A percentile compares a stretch with the other conserved stretches of the same genome.
phyloP scores from a whole-genome alignment of 2,329 filamentous ascomycete genomes.

The Pestalotiopsis sp. region DNA sequence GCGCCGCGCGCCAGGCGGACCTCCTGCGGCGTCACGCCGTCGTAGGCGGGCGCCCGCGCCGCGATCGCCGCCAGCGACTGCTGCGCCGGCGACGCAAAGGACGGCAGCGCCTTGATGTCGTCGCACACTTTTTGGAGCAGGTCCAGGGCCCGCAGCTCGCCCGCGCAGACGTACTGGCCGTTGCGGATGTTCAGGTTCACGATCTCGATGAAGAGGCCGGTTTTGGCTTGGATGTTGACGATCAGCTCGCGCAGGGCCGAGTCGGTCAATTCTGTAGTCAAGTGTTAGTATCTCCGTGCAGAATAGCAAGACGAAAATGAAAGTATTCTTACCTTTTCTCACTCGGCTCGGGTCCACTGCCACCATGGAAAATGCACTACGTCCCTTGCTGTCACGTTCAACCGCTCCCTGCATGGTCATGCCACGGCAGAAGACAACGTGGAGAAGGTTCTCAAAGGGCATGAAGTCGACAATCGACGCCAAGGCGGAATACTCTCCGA shows the following conservation, averaged over 20 bases:
- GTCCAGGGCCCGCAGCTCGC: constrained; percentile 32
- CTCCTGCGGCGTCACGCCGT: constrained; percentile 10
- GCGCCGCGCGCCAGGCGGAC: constrained; percentile 24
- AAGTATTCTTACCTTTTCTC: constrained; percentile 11
- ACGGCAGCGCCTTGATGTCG: constrained; percentile 55
- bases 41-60: constrained; percentile 14
- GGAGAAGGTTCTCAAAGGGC: constrained; percentile 28
- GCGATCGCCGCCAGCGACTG: constrained; percentile 34
- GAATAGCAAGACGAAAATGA: background rate
- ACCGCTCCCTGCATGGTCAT: constrained; percentile 35
- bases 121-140: constrained; percentile 63
- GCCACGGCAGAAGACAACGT: constrained; percentile 34
- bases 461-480: constrained; percentile 29
- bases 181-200: constrained; percentile 36
- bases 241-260: constrained; percentile 25
- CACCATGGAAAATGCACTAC: constrained; percentile 29
- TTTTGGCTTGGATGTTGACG: constrained; percentile 22
- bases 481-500: constrained; percentile 34
- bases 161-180: constrained; percentile 39
- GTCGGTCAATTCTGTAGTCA: constrained; percentile 24
- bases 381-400: constrained; percentile 27
- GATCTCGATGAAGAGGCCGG: constrained; percentile 31
- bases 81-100: background rate
- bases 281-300: background rate
- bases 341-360: constrained; percentile 32